Percentiles rank a stretch among this genome's conserved stretches.
These are phyloP conservation scores for Thalassiosira hispida DNA, from an alignment of 352 stramenopile genomes.

Conservation along the genomic window DNA sequence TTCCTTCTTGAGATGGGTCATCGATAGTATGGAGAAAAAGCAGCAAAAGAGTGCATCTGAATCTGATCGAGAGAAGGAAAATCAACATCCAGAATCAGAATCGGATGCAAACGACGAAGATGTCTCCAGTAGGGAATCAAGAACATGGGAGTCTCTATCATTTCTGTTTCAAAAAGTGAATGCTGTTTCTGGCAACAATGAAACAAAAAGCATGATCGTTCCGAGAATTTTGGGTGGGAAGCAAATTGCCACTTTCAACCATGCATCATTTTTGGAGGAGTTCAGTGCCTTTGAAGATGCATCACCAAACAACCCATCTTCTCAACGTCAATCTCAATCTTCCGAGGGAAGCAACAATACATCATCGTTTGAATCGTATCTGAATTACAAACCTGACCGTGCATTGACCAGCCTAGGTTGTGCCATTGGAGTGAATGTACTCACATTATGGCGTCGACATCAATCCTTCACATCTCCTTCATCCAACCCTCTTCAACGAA, in stretches of 20 bases:
- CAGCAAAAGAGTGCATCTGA: neutral
- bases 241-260: slow-evolving; percentile 48
- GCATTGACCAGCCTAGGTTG: slow-evolving; percentile 51
- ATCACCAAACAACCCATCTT: neutral
- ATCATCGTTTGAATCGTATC: slow-evolving; percentile 44
- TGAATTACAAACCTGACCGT: slow-evolving; percentile 47
- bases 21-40: slow-evolving; percentile 14
- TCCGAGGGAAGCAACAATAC: neutral
- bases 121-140: slow-evolving; percentile 15
- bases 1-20: slow-evolving; percentile 36
- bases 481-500: slow-evolving; percentile 28
- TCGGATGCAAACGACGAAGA: slow-evolving; percentile 10
- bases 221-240: slow-evolving; percentile 47
- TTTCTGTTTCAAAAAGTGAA: slow-evolving; percentile 43
- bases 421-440: slow-evolving; percentile 49
- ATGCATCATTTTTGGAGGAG: slow-evolving; percentile 46
- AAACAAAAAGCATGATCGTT: slow-evolving; percentile 13
- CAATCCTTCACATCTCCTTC: slow-evolving; percentile 20
- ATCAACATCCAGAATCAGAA: neutral
- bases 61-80: slow-evolving; percentile 11
- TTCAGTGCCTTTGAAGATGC: slow-evolving; percentile 27
- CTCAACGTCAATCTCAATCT: slow-evolving; percentile 5
- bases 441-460: slow-evolving; percentile 48
- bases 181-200: neutral
- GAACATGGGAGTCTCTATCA: slow-evolving; percentile 37